phyloP scores from a whole-genome alignment of 2,329 filamentous ascomycete genomes.

The Talaromyces sp. region DNA sequence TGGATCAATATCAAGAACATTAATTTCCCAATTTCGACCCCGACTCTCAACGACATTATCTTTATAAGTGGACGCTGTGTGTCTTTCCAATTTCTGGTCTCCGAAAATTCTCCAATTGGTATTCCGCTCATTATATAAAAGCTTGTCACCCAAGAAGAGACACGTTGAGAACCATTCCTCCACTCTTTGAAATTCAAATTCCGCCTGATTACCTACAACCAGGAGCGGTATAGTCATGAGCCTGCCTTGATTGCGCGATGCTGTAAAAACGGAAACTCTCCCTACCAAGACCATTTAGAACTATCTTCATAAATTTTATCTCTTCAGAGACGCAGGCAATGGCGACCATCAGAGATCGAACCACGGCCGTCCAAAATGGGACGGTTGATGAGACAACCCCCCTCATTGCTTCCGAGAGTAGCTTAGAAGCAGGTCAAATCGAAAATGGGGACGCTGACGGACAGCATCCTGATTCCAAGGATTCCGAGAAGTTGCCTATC shows the following conservation, averaged over 20 bases:
- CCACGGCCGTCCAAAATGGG: neutral
- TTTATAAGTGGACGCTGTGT: neutral
- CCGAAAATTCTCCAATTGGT: neutral
- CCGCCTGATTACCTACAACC: neutral
- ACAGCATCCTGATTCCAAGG: neutral
- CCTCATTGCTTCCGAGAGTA: neutral
- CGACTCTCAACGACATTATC: neutral
- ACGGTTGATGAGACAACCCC: slow-evolving; percentile 4
- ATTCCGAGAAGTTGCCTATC: slow-evolving; percentile 45
- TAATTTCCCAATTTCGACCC: neutral
- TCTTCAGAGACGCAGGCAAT: neutral
- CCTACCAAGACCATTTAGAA: neutral
- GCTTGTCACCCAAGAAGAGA: neutral
- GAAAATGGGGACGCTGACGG: neutral
- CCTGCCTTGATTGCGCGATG: neutral
- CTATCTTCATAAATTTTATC: neutral
- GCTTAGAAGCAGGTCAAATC: neutral
- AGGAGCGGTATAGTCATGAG: neutral
- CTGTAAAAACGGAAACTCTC: neutral
- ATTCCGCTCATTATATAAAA: neutral
- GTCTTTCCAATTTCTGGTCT: neutral
- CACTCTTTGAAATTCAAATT: neutral
- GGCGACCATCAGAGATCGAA: neutral
- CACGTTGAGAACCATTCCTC: neutral
- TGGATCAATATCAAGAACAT: neutral